Percentiles rank a stretch among this genome's conserved stretches.
These are phyloP conservation scores for Botrytis porri DNA, from an alignment of 2,329 filamentous ascomycete species.

Conservation along the genomic window DNA sequence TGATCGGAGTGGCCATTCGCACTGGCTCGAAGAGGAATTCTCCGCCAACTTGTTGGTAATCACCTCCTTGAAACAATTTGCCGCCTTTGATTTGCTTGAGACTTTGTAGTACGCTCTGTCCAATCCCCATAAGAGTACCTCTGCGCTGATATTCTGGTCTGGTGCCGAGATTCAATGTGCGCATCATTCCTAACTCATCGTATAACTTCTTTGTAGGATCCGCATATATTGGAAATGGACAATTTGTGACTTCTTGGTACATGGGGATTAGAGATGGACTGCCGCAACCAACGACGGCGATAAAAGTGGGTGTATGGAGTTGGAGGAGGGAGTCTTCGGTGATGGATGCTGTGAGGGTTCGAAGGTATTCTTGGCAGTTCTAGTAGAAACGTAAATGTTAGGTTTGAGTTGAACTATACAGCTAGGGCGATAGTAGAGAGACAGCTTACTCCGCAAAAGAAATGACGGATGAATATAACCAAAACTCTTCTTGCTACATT, in stretches of 20 bases:
- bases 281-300: constrained; percentile 57
- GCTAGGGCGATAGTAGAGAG: neutral
- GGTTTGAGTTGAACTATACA: neutral
- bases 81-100: constrained; percentile 42
- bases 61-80: constrained; percentile 48
- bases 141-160: constrained; percentile 50
- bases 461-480: constrained; percentile 41
- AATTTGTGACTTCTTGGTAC: constrained; percentile 48
- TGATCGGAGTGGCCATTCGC: constrained; percentile 26
- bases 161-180: constrained; percentile 46
- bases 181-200: constrained; percentile 51
- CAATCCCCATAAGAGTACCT: constrained; percentile 41
- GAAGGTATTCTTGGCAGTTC: constrained; percentile 40
- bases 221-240: constrained; percentile 55
- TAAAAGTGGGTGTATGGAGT: constrained; percentile 36
- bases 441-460: constrained; percentile 40
- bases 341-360: constrained; percentile 34
- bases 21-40: constrained; percentile 40
- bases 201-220: constrained; percentile 55
- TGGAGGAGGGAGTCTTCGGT: constrained; percentile 34
- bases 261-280: constrained; percentile 51
- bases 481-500: constrained; percentile 37
- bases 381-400: constrained; percentile 19
- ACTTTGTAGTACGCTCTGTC: constrained; percentile 43
- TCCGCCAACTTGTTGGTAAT: constrained; percentile 51